Evolutionary conservation across 2,329 filamentous ascomycete genomes (phyloP).

Genomic region (Cladophialophora immunda): DNA sequence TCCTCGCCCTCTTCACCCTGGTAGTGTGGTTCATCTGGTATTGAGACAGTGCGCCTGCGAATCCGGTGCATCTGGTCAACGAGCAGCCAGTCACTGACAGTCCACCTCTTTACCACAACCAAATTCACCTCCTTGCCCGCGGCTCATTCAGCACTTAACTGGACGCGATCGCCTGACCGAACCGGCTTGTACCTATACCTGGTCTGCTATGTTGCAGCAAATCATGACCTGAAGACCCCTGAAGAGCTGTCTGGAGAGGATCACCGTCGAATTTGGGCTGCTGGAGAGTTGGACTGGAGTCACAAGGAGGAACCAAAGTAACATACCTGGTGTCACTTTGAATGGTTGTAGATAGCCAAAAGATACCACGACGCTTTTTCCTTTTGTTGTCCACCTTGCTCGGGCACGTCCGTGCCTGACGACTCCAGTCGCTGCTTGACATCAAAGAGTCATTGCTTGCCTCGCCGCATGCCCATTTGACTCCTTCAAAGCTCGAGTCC

Average conservation of each 20-base stretch:
- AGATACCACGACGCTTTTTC: slow-evolving; percentile 41
- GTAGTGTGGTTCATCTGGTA: background rate
- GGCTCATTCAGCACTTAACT: background rate
- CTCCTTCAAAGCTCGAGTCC: slow-evolving; percentile 29
- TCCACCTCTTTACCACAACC: background rate
- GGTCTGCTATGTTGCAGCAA: background rate
- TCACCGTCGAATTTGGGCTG: slow-evolving; percentile 10
- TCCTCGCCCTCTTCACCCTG: background rate
- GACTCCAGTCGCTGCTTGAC: slow-evolving; percentile 25
- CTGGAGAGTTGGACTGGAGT: slow-evolving; percentile 18
- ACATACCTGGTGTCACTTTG: slow-evolving; percentile 25
- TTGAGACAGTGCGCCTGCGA: background rate
- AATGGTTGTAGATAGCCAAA: slow-evolving; percentile 40
- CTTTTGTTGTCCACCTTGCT: slow-evolving; percentile 36
- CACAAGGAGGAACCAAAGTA: slow-evolving; percentile 17
- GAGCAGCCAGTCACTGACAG: background rate
- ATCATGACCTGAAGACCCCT: slow-evolving; percentile 19
- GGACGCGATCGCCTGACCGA: background rate
- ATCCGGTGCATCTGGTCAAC: background rate
- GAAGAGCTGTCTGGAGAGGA: slow-evolving; percentile 16
- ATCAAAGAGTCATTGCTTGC: slow-evolving; percentile 23
- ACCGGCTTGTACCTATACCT: slow-evolving; percentile 1
- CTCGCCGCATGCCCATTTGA: slow-evolving; percentile 28
- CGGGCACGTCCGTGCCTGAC: slow-evolving; percentile 30
- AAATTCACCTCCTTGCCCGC: background rate